Conservation (phyloP, 352 stramenopile species). For the Lagenidium sp. region DNA sequence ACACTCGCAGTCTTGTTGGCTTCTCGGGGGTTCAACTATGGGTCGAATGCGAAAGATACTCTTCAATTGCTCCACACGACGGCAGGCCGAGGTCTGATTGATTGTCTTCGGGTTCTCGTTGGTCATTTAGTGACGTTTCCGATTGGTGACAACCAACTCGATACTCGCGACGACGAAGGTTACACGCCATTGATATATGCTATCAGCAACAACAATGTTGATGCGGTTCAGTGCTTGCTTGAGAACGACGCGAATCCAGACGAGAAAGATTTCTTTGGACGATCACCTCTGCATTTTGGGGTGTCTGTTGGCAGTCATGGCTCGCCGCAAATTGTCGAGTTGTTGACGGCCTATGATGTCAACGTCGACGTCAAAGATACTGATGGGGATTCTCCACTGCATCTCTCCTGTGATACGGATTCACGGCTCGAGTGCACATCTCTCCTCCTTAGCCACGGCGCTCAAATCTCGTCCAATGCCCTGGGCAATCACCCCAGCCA, state of each 20-base stretch:
- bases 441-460: conserved; percentile 51
- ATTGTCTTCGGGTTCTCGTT: conserved; percentile 42
- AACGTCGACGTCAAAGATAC: conserved; percentile 67
- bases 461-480: conserved; percentile 39
- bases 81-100: conserved; percentile 40
- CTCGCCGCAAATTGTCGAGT: conserved; percentile 26
- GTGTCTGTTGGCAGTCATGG: conserved; percentile 16
- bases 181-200: conserved; percentile 80
- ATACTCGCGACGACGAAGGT: conserved; percentile 53
- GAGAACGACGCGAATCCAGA: conserved; percentile 43
- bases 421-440: conserved; percentile 33
- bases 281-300: conserved; percentile 62
- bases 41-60: conserved; percentile 23
- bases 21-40: conserved; percentile 35
- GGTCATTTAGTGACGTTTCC: conserved; percentile 23
- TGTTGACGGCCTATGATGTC: conserved; percentile 57
- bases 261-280: conserved; percentile 52
- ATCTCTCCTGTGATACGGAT: conserved; percentile 49
- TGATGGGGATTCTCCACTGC: conserved; percentile 56
- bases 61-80: conserved; percentile 51
- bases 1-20: conserved; percentile 43
- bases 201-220: conserved; percentile 38
- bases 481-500: conserved; percentile 65
- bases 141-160: conserved; percentile 17
- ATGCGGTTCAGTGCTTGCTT: conserved; percentile 45